Evolutionary conservation across 2,329 filamentous ascomycete genomes (phyloP), one percentile per base, ranked within the genome.

Genomic region (Magnaporthiopsis rhizophila): DNA sequence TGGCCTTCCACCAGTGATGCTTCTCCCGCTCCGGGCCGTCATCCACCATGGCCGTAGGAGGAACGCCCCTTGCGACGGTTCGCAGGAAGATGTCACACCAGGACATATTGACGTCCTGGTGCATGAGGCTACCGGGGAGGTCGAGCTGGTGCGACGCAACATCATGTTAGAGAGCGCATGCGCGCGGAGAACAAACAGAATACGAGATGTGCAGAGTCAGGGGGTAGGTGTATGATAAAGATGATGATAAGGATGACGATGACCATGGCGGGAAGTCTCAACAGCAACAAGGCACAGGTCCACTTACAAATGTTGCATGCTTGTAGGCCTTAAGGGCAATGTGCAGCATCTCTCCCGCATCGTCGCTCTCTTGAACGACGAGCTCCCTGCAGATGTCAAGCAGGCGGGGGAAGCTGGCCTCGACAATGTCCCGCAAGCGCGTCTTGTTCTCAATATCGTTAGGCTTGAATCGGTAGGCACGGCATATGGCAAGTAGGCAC

Each of bases 1-100:
- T 98, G 68, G 93, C 91, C 81, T 98, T 99, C 94, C 94, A 99
- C 94, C 95, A 99, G 76, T 97, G 92, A 74, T 97, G 93, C 71
- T 89, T 86, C 77, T 98, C 95, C 65, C 95, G 87, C 73, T 98
- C 94, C 65, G 91, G 87, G 63, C 89, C 79, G 65, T 88, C 91
- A 66, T 96, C 92, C 65, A 82, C 76, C 84, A 98, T 88, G 50
- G 93, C 89, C 69, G 83, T 87, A 64, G 89, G 83, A 5, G 95
- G 95, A 50, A 91, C 87, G 28, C 88, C 80, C 77, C 98, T 98
- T 69, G 89, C 88, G 50, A 98, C 90, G 62, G 96, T 91, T 66
- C 90, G 88, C 69, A 99, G 81, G 80, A 99, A 98, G 66, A 99
- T 85, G 30, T 93, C 94, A 77, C 94, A 98, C 95, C 95, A 99